phyloP scores from a whole-genome alignment of 2,329 filamentous ascomycete species.

The Intubia oerlemansii region DNA sequence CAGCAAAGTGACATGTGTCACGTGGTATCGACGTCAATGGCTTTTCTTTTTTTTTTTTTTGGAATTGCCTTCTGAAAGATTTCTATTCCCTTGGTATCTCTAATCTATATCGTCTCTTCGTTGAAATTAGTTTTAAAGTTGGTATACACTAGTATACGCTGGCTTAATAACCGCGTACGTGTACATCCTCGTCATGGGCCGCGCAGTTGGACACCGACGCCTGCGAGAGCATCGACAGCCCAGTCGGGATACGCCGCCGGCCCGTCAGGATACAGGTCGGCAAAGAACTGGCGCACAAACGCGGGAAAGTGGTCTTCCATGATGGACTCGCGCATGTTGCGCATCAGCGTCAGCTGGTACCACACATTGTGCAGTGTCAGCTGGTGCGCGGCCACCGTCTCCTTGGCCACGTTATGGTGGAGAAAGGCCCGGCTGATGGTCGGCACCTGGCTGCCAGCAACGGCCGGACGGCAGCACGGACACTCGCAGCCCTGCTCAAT shows the following conservation, averaged over 20 bases:
- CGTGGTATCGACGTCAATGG: no score
- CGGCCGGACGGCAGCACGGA: slow-evolving; percentile 44
- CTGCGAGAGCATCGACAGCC: slow-evolving; percentile 59
- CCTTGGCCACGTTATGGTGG: slow-evolving; percentile 79
- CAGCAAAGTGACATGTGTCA: no score
- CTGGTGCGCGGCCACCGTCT: slow-evolving; percentile 71
- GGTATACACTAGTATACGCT: no score
- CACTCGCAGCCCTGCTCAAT: slow-evolving; percentile 72
- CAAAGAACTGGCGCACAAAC: slow-evolving; percentile 64
- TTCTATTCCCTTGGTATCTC: no score
- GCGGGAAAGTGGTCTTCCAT: slow-evolving; percentile 60
- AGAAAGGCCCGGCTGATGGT: slow-evolving; percentile 77
- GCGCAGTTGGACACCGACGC: slow-evolving; percentile 59
- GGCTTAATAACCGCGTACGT: no score
- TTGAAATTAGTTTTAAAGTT: no score
- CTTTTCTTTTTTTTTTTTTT: no score
- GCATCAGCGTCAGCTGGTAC: slow-evolving; percentile 76
- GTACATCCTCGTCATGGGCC: no score
- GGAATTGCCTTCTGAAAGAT: no score
- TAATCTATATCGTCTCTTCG: no score
- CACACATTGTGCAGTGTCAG: slow-evolving; percentile 92
- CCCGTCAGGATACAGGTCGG: slow-evolving; percentile 44
- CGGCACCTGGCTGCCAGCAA: slow-evolving; percentile 16
- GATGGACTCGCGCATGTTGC: slow-evolving; percentile 51
- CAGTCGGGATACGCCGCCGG: slow-evolving; percentile 48